Evolutionary conservation across 164 flowering plant genomes (phyloP).

Genomic region (Paratinospora sagittata): DNA sequence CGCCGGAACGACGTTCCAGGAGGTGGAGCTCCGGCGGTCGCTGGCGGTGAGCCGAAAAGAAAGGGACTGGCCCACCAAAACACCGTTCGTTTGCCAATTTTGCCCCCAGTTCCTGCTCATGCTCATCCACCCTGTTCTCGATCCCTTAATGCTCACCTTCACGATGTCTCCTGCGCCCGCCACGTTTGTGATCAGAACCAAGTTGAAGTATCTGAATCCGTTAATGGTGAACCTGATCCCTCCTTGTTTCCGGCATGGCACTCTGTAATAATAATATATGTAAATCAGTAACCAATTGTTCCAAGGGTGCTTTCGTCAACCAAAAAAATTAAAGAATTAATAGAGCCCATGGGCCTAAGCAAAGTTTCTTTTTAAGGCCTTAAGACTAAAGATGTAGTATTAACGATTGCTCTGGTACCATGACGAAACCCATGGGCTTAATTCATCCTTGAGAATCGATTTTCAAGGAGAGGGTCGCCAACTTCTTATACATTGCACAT

Average conservation of each 20-base stretch:
- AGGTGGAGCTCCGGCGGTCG: conserved; percentile 60
- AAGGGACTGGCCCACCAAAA: conserved; percentile 60
- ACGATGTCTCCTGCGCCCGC: conserved; percentile 76
- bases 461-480: too few species aligned
- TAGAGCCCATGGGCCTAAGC: too few species aligned
- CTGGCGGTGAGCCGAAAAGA: conserved; percentile 71
- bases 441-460: too few species aligned
- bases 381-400: too few species aligned
- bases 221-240: conserved; percentile 75
- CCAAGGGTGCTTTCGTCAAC: conserved; percentile 10
- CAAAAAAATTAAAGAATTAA: background rate
- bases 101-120: conserved; percentile 85
- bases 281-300: background rate
- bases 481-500: too few species aligned
- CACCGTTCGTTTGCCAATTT: conserved; percentile 64
- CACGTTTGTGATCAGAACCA: conserved; percentile 63
- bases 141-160: conserved; percentile 51
- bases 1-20: conserved; percentile 61
- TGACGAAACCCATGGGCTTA: too few species aligned
- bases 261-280: conserved; percentile 41
- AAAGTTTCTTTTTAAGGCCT: too few species aligned
- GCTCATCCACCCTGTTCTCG: conserved; percentile 60
- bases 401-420: too few species aligned
- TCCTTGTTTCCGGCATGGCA: conserved; percentile 66
- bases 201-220: conserved; percentile 68